Evolutionary conservation across 805 yeast species (phyloP), one percentile per base, ranked within the genome.

Genomic region (Nakazawaea holstii): DNA sequence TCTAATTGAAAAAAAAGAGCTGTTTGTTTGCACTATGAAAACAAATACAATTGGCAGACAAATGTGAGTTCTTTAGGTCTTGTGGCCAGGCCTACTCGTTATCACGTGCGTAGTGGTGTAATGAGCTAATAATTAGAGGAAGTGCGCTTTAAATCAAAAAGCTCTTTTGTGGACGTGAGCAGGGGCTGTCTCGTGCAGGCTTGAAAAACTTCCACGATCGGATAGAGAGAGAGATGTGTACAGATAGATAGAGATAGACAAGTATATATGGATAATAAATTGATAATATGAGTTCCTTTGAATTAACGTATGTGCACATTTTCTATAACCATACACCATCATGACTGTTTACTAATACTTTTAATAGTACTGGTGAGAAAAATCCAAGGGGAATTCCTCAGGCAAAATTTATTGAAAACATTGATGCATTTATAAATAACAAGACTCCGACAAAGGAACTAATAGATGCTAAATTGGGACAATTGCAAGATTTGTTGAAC

Each of bases 361-460:
- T 5, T 14, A n/a, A 20, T 49, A 80, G 83, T 57, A 74, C 83
- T 11, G 76, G 74, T 2, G 74, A 79, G 43, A 68, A 81, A 24
- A 94, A 94, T 59, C 94, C 97, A 8, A 77, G 98, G 53, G 99
- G 99, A 3, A 94, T 94, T 49, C 99, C 99, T 6, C 86, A 87
- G 60, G 99, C 99, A 1, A 96, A 95, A 36, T 94, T 94, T 64
- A 81, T 94, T 45, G 95, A 86, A 52, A 79, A 80, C 48, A 94
- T 91, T 8, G 94, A 82, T 48, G 84, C 80, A 43, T 79, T 82
- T 55, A 76, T 90, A 52, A 84, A 80, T 46, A 57, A 59, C 8
- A 60, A 59, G 40, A 58, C 61, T 11, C 57, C 65, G 37, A 59
- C 67, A 11, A 42, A 47, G 13, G 55, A 53, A 38, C 63, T 62